These are phyloP conservation scores for Collybia sordida DNA, from an alignment of 768 basidiomycete genomes.

Conservation along the genomic window DNA sequence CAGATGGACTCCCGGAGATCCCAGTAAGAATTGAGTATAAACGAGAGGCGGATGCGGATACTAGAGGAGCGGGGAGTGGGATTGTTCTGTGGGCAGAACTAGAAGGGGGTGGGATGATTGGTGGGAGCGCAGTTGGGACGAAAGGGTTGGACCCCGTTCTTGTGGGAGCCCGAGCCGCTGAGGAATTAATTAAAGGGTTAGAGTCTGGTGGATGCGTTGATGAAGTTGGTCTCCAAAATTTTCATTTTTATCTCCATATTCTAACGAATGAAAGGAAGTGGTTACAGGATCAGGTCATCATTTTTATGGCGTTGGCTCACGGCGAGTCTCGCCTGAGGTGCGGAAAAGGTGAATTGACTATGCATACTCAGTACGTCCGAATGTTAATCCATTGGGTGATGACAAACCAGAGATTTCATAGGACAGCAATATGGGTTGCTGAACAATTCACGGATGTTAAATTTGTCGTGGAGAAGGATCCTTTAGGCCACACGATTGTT, in stretches of 20 bases:
- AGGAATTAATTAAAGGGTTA: constrained; percentile 56
- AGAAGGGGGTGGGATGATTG: constrained; percentile 62
- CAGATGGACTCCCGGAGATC: constrained; percentile 15
- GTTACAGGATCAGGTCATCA: constrained; percentile 74
- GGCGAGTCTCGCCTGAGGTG: constrained; percentile 59
- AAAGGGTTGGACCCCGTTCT: constrained; percentile 43
- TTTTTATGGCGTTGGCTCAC: constrained; percentile 72
- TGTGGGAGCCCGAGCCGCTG: constrained; percentile 63
- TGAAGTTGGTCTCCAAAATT: constrained; percentile 40
- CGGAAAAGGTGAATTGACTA: constrained; percentile 53
- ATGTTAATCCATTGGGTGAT: neutral
- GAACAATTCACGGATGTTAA: constrained; percentile 67
- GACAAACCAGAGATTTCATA: constrained; percentile 10
- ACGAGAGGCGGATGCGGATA: constrained; percentile 43
- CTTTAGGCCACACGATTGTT: constrained; percentile 41
- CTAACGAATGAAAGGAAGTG: constrained; percentile 20
- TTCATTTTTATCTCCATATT: neutral
- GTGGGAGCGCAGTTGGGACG: constrained; percentile 64
- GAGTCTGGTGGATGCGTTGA: constrained; percentile 73
- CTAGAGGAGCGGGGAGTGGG: constrained; percentile 66
- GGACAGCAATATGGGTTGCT: constrained; percentile 74
- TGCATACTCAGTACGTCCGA: constrained; percentile 62
- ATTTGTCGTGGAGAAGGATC: constrained; percentile 53
- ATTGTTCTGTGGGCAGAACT: constrained; percentile 78
- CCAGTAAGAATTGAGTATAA: constrained; percentile 38